These are phyloP conservation scores for Acanthamoeba rhysodes DNA, from an alignment of 208 protist genomes.

Conservation along the genomic window DNA sequence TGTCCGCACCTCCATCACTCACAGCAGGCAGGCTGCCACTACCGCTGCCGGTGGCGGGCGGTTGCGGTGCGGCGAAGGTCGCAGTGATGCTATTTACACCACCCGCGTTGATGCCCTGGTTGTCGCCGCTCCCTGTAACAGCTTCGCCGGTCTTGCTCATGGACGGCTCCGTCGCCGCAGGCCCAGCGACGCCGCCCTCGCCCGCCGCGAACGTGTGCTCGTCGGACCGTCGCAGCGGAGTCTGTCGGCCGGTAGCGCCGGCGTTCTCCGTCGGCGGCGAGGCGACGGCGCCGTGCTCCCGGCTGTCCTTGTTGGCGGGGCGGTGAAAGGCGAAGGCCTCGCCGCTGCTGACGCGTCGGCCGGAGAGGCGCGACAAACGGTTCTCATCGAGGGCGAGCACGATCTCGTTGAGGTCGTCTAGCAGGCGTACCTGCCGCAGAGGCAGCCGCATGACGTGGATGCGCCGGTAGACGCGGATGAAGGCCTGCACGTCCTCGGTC, in stretches of 20 bases:
- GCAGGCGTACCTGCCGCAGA: slow-evolving; percentile 26
- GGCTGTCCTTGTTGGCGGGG: neutral
- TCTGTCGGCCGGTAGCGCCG: neutral
- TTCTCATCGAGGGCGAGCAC: neutral
- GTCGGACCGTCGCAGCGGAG: neutral
- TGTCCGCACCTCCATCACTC: neutral
- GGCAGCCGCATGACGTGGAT: slow-evolving; percentile 56
- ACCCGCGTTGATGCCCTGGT: too few species aligned
- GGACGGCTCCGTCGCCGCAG: too few species aligned
- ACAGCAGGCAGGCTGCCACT: neutral
- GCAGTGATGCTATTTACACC: too few species aligned
- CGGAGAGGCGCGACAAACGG: neutral
- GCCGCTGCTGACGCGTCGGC: slow-evolving; percentile 20
- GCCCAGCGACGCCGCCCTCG: too few species aligned
- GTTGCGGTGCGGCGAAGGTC: too few species aligned
- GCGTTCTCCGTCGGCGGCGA: neutral
- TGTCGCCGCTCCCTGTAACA: too few species aligned
- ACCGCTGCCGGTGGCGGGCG: too few species aligned
- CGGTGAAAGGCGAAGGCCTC: neutral
- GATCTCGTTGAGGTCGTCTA: slow-evolving; percentile 53
- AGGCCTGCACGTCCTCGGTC: slow-evolving; percentile 30
- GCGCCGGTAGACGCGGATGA: slow-evolving; percentile 40
- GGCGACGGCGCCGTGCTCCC: neutral
- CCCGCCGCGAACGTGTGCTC: neutral
- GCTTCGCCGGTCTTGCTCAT: too few species aligned